These are phyloP conservation scores for Dissophora ornata DNA, from an alignment of 192 early-diverging fungal genomes.

Conservation along the genomic window DNA sequence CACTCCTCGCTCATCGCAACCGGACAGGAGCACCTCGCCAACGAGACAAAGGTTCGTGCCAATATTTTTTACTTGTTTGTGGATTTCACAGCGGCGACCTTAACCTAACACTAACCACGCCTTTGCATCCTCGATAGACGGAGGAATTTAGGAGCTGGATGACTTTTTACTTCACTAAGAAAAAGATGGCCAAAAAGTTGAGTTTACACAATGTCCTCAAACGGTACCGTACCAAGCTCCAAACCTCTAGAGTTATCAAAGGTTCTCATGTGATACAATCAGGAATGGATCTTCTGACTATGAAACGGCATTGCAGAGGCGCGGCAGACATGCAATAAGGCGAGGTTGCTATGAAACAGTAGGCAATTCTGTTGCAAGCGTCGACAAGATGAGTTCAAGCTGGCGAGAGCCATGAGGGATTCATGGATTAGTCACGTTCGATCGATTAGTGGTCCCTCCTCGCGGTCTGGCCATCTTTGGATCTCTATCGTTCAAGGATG, in stretches of 20 bases:
- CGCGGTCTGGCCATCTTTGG: conserved; percentile 15
- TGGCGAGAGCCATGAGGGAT: conserved; percentile 11
- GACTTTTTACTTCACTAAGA: neutral
- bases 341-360: too few species aligned
- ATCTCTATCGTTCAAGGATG: conserved; percentile 25
- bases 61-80: conserved; percentile 13
- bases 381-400: conserved; percentile 13
- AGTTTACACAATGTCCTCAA: too few species aligned
- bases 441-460: conserved; percentile 4
- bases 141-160: conserved; percentile 15
- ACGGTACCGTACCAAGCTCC: too few species aligned
- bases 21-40: conserved; percentile 7
- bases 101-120: neutral
- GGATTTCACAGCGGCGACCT: neutral
- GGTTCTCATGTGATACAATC: too few species aligned
- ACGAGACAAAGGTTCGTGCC: conserved; percentile 18
- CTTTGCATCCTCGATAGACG: conserved; percentile 1
- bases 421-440: conserved; percentile 20
- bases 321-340: too few species aligned
- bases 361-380: too few species aligned
- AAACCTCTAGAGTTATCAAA: too few species aligned
- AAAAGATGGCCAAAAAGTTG: too few species aligned
- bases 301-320: too few species aligned
- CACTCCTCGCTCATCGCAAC: conserved; percentile 2
- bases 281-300: too few species aligned